These are phyloP conservation scores for Cryptococcus sp. DNA, from an alignment of 1,284 basidiomycete genomes.

Conservation along the genomic window DNA sequence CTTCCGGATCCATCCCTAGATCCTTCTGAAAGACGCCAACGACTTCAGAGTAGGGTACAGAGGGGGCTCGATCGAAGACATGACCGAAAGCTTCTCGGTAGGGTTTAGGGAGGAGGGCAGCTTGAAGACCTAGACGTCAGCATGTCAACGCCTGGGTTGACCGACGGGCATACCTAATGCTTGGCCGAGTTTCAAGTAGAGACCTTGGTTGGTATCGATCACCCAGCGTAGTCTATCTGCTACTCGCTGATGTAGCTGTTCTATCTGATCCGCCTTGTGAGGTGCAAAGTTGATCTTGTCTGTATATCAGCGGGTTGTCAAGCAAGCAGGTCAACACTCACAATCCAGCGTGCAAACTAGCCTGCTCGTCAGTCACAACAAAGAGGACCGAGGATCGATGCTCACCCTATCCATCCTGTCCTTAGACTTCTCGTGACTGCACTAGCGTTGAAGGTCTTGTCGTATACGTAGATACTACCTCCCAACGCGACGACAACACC, in stretches of 20 bases:
- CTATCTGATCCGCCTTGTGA: slow-evolving; percentile 61
- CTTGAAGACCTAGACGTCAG: slow-evolving; percentile 61
- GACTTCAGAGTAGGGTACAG: slow-evolving; percentile 66
- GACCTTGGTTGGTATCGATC: slow-evolving; percentile 70
- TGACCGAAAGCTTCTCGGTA: slow-evolving; percentile 73
- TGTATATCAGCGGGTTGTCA: slow-evolving; percentile 10
- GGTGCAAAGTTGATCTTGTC: slow-evolving; percentile 74
- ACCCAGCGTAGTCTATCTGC: slow-evolving; percentile 69
- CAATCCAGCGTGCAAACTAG: slow-evolving; percentile 44
- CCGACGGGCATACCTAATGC: slow-evolving; percentile 31
- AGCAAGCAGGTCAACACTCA: slow-evolving; percentile 9
- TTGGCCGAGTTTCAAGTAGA: slow-evolving; percentile 83
- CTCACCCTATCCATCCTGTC: slow-evolving; percentile 59
- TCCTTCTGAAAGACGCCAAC: slow-evolving; percentile 62
- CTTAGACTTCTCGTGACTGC: slow-evolving; percentile 59
- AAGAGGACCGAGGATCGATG: slow-evolving; percentile 26
- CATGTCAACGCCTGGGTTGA: background rate
- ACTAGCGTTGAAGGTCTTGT: slow-evolving; percentile 61
- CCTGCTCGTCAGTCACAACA: slow-evolving; percentile 19
- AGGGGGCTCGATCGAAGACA: slow-evolving; percentile 80
- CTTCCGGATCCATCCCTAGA: slow-evolving; percentile 61
- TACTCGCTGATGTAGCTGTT: slow-evolving; percentile 71
- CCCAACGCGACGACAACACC: slow-evolving; percentile 14
- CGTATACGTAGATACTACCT: slow-evolving; percentile 52
- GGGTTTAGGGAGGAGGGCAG: slow-evolving; percentile 70